These are phyloP conservation scores for Apiospora marii DNA, from an alignment of 2,329 filamentous ascomycete genomes.

Conservation along the genomic window DNA sequence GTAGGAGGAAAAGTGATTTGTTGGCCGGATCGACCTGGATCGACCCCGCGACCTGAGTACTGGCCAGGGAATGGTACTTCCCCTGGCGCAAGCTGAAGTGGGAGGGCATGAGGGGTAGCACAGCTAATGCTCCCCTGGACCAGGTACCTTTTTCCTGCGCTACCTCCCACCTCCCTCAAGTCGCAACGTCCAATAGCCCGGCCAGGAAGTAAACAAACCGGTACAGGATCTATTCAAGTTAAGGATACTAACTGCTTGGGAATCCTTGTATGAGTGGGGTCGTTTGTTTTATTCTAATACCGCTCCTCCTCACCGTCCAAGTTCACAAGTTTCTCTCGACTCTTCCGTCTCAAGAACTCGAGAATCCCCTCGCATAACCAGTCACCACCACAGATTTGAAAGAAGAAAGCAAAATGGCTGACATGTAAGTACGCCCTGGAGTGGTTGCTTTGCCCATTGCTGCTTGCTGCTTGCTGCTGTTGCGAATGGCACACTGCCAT, in stretches of 20 bases:
- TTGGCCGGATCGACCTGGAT: slow-evolving; percentile 8
- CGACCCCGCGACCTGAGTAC: slow-evolving; percentile 19
- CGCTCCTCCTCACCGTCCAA: slow-evolving; percentile 16
- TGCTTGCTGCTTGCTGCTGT: neutral
- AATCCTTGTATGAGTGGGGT: slow-evolving; percentile 19
- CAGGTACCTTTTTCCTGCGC: slow-evolving; percentile 1
- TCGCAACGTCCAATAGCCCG: neutral
- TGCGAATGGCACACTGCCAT: neutral
- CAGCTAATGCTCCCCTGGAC: neutral
- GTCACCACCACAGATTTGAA: slow-evolving; percentile 8
- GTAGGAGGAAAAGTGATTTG: slow-evolving; percentile 13
- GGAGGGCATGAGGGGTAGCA: slow-evolving; percentile 11
- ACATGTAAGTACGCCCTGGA: slow-evolving; percentile 27
- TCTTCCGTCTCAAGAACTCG: slow-evolving; percentile 7
- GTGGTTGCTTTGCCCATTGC: neutral
- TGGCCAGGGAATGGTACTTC: slow-evolving; percentile 14
- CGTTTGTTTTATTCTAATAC: slow-evolving; percentile 20
- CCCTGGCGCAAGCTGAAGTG: neutral
- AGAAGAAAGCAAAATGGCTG: slow-evolving; percentile 23
- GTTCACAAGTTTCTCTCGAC: slow-evolving; percentile 12
- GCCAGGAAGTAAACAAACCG: slow-evolving; percentile 11
- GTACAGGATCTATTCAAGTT: slow-evolving; percentile 8
- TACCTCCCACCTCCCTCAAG: slow-evolving; percentile 14
- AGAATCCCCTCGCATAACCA: slow-evolving; percentile 8
- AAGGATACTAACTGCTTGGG: slow-evolving; percentile 9